Percentiles rank a stretch among this genome's conserved stretches.
Evolutionary conservation across 2,329 filamentous ascomycete species (phyloP).

Genomic region (Ophiostoma ips): DNA sequence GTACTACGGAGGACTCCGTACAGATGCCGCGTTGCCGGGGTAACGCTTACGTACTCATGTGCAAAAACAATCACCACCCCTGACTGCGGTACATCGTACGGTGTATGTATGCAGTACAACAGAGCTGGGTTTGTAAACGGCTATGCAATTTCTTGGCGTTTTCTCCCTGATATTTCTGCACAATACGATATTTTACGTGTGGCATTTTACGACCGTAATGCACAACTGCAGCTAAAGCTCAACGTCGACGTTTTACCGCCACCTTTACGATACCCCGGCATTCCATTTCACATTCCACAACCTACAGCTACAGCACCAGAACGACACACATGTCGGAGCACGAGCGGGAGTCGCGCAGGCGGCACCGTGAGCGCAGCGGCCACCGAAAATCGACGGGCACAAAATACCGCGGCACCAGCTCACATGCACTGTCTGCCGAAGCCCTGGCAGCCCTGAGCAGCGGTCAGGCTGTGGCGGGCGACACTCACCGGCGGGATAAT

Average conservation of each 20-base stretch:
- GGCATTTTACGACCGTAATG: no score
- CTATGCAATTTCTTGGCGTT: no score
- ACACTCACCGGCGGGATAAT: neutral
- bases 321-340: neutral
- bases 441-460: conserved; percentile 17
- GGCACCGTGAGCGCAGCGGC: conserved; percentile 8
- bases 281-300: neutral
- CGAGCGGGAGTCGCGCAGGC: neutral
- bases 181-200: no score
- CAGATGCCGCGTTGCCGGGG: neutral
- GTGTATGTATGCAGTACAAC: no score
- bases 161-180: no score
- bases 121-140: no score
- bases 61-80: neutral
- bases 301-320: neutral
- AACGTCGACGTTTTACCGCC: neutral
- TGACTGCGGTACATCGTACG: neutral
- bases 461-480: neutral
- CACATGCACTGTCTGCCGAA: conserved; percentile 16
- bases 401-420: conserved; percentile 7
- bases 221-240: no score
- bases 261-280: neutral
- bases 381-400: conserved; percentile 13
- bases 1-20: no score
- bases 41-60: neutral